Base-by-base conservation (phyloP, 2,329 filamentous ascomycete genomes). In the Verticillium albo-atrum region DNA sequence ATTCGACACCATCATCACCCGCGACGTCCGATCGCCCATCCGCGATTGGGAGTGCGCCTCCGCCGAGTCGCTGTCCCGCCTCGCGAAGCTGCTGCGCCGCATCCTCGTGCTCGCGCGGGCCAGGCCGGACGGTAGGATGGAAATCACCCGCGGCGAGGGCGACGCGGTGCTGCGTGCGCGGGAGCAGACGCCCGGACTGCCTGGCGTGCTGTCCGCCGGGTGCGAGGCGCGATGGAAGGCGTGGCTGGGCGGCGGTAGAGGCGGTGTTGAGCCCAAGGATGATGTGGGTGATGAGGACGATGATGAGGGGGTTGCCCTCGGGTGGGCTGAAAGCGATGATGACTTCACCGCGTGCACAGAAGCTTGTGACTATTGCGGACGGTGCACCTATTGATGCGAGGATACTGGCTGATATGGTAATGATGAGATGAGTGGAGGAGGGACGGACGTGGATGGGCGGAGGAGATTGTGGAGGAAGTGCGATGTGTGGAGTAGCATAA, bases 1-100 rank as follows among this genome's bases (percentile, higher is more conserved):
- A 1, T 79, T 80, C 58, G 58, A 67, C 0, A 70, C 79, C 9
- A 72, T 74, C 2, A 61, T 68, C 28, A 63, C 78, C 32, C 63
- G 64, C 20, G 66, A 77, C 37, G 66, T 76, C 2, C 60, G 63
- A 1, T 61, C 66, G 0, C 61, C 72, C 3, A 62, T 79, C 23
- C 55, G 63, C 3, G 54, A 62, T 1, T 80, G 77, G 77, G 76
- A 79, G 59, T 61, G 58, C 6, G 58, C 67, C 4, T 71, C 74
- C 35, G 64, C 69, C 17, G 23, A 58, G 1, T 65, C 65, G 0
- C 67, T 80, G 6, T 64, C 68, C 2, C 66, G 63, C 6, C 62
- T 79, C 1, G 71, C 67, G 1, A 67, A 63, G 1, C 59, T 75
- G 15, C 58, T 61, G 6, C 61, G 59, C 4, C 55, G 32, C 20